phyloP scores from a whole-genome alignment of 352 stramenopile species.

The Phytophthora quininea region DNA sequence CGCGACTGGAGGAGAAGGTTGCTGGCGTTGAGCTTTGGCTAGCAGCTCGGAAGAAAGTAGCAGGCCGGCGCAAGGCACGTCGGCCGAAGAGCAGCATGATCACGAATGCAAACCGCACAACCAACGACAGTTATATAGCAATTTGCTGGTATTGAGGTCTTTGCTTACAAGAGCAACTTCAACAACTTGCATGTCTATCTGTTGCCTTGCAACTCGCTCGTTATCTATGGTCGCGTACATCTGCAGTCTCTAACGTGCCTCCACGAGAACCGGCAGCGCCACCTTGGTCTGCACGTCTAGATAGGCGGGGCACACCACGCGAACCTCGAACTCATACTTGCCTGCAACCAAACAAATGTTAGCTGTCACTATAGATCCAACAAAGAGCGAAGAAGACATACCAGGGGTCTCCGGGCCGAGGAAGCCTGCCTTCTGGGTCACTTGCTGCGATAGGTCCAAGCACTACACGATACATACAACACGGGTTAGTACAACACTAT shows the following conservation, averaged over 20 bases:
- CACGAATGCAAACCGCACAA: constrained; percentile 13
- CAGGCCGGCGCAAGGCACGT: constrained; percentile 14
- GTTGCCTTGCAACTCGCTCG: neutral
- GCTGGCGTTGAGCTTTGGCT: too few species aligned
- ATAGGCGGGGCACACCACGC: constrained; percentile 69
- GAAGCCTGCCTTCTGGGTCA: constrained; percentile 64
- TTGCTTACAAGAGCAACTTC: neutral
- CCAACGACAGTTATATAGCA: constrained; percentile 5
- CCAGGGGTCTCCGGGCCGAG: constrained; percentile 61
- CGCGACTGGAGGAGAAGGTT: neutral
- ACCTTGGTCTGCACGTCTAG: constrained; percentile 58
- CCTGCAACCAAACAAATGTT: constrained; percentile 25
- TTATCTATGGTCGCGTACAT: constrained; percentile 12
- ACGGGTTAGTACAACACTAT: constrained; percentile 6
- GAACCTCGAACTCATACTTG: constrained; percentile 80
- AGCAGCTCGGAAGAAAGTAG: neutral
- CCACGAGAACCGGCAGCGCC: constrained; percentile 47
- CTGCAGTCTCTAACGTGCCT: constrained; percentile 26
- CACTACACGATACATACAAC: constrained; percentile 31
- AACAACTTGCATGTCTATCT: neutral
- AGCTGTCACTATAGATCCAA: neutral
- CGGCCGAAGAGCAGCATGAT: constrained; percentile 9
- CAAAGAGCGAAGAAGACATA: constrained; percentile 26
- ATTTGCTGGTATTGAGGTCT: neutral
- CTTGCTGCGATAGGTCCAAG: constrained; percentile 55